Evolutionary conservation across 2,329 filamentous ascomycete genomes (phyloP).

Genomic region (Ophiostoma sp.): DNA sequence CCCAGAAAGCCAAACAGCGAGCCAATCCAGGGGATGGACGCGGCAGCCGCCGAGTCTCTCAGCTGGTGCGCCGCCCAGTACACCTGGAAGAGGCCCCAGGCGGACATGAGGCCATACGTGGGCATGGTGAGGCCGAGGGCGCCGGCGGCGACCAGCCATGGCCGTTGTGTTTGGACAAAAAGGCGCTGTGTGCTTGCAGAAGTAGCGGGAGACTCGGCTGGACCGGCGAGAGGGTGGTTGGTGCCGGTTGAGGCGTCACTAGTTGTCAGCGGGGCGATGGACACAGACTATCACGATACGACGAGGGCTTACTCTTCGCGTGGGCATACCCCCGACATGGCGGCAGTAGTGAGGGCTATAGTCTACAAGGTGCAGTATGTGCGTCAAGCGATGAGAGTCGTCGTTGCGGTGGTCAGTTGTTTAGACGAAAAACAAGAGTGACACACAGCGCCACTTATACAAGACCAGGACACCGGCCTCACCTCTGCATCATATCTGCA

Average conservation of each 20-base stretch:
- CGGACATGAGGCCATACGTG: slow-evolving; percentile 32
- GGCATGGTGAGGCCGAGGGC: slow-evolving; percentile 27
- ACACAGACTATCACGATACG: not conserved
- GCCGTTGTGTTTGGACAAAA: not conserved
- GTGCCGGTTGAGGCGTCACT: not conserved
- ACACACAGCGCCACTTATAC: not conserved
- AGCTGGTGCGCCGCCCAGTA: slow-evolving; percentile 32
- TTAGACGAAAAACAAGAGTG: not conserved
- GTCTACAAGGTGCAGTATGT: not conserved
- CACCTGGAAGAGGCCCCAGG: slow-evolving; percentile 32
- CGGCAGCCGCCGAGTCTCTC: not conserved
- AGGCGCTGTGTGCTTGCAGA: not conserved
- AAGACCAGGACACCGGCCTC: not conserved
- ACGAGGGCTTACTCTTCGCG: not conserved
- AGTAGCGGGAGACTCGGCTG: not conserved
- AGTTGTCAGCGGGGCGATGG: not conserved
- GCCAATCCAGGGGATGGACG: not conserved
- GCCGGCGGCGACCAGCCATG: not conserved
- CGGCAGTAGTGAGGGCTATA: not conserved
- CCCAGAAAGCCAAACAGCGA: not conserved
- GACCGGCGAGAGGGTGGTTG: not conserved
- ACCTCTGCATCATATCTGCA: not conserved
- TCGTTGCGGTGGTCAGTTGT: not conserved
- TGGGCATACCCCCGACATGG: not conserved
- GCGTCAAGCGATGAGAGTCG: not conserved